Base-by-base conservation (phyloP, 2,329 filamentous ascomycete genomes). In the Cordyceps cicadae region DNA sequence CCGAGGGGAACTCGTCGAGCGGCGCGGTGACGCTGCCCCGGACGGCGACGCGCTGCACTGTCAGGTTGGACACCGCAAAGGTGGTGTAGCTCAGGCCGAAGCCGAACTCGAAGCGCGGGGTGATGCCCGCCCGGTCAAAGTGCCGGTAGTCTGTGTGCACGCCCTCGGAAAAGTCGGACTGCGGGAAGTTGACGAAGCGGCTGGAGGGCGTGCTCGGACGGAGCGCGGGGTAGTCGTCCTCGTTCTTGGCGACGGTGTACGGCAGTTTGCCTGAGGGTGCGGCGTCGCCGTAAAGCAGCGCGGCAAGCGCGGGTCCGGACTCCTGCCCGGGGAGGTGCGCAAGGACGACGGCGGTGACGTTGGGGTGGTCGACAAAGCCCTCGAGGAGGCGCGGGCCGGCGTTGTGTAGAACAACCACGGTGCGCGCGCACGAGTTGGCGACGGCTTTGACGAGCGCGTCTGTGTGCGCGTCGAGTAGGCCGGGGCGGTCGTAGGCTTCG, bases 271-370 rank as follows among this genome's bases (percentile, higher is more conserved):
- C 85, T 0, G 82, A 85, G 0, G 80, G 79, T 63, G 79, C 82
- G 2, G 75, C 70, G 2, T 81, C 75, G 26, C 84, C 85, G 65
- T 85, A 87, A 0, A 87, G 73, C 8, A 87, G 68, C 0, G 79
- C 76, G 0, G 81, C 79, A 6, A 87, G 67, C 0, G 83, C 79
- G 1, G 74, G 71, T 0, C 86, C 86, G 1, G 80, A 82, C 60
- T 86, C 82, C 66, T 88, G 83, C 0, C 86, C 86, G 0, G 85
- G 86, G 0, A 87, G 74, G 66, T 87, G 85, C 5, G 83, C 85
- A 64, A 84, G 84, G 0, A 89, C 75, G 17, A 89, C 74, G 1
- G 80, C 84, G 0, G 84, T 87, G 39, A 89, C 79, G 63, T 88
- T 88, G 8, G 78, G 73, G 62, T 89, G 79, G 54, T 87, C 80